phyloP scores from a whole-genome alignment of 2,329 filamentous ascomycete genomes.

The Boeremia exigua region DNA sequence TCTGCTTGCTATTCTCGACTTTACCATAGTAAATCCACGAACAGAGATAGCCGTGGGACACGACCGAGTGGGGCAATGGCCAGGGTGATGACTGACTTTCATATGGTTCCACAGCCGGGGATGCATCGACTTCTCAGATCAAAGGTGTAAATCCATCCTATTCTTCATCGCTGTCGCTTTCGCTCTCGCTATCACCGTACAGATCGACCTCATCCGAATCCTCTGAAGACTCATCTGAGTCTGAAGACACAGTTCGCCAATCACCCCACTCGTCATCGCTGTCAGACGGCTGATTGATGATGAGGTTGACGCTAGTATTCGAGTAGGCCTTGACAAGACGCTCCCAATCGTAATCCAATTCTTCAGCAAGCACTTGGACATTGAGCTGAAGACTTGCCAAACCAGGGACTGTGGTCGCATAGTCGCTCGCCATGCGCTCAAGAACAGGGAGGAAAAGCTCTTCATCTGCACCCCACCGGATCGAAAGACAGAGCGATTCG shows the following conservation, averaged over 20 bases:
- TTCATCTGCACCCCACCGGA: slow-evolving; percentile 13
- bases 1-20: too few species aligned
- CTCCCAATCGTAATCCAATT: slow-evolving; percentile 20
- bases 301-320: slow-evolving; percentile 12
- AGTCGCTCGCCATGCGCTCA: slow-evolving; percentile 19
- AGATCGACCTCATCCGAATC: slow-evolving; percentile 27
- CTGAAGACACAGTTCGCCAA: slow-evolving; percentile 13
- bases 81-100: too few species aligned
- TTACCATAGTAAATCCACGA: too few species aligned
- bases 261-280: slow-evolving; percentile 9
- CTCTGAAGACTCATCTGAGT: slow-evolving; percentile 20
- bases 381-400: slow-evolving; percentile 18
- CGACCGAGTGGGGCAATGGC: too few species aligned
- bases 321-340: slow-evolving; percentile 14
- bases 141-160: too few species aligned
- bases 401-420: slow-evolving; percentile 7
- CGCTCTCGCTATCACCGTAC: slow-evolving; percentile 13
- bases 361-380: not conserved
- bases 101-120: too few species aligned
- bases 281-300: slow-evolving; percentile 10
- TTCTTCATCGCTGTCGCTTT: not conserved
- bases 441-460: slow-evolving; percentile 17
- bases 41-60: too few species aligned
- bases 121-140: too few species aligned
- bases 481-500: slow-evolving; percentile 8